A percentile compares a stretch with the other conserved stretches of the same genome.
These are phyloP conservation scores for Lolium multiflorum DNA, from an alignment of 176 grass and related monocot species.

Conservation along the genomic window DNA sequence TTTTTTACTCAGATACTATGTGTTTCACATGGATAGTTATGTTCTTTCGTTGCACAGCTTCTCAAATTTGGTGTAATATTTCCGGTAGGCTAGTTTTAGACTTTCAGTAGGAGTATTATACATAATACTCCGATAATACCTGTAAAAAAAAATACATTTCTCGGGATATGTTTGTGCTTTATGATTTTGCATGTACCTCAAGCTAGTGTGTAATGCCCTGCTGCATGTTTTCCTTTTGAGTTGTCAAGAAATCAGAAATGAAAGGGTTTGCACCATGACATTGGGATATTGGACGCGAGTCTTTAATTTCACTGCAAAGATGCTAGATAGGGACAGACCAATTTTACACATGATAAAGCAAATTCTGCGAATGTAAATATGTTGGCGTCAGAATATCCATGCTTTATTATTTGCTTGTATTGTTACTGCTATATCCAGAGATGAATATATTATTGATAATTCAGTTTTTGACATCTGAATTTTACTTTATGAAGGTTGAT, in stretches of 20 bases:
- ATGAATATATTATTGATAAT: neutral
- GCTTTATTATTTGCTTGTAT: neutral
- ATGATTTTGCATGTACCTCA: neutral
- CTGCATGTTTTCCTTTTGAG: neutral
- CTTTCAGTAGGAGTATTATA: neutral
- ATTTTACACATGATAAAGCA: neutral
- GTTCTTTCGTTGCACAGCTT: neutral
- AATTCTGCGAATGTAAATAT: neutral
- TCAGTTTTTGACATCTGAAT: neutral
- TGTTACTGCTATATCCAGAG: neutral
- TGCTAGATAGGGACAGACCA: neutral
- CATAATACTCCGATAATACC: neutral
- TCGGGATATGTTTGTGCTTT: slow-evolving; percentile 2
- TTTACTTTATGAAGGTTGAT: neutral
- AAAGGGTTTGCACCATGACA: slow-evolving; percentile 5
- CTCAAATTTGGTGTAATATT: neutral
- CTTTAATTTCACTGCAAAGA: neutral
- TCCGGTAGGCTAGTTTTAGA: neutral
- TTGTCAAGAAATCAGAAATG: neutral
- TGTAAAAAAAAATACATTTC: neutral
- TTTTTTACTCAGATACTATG: neutral
- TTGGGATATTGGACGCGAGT: neutral
- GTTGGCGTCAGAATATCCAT: neutral
- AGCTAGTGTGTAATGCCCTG: neutral
- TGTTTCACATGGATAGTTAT: neutral